A percentile compares a stretch with the other conserved stretches of the same genome.
phyloP scores from a whole-genome alignment of 2,329 filamentous ascomycete species.

The Cladosporium velox region DNA sequence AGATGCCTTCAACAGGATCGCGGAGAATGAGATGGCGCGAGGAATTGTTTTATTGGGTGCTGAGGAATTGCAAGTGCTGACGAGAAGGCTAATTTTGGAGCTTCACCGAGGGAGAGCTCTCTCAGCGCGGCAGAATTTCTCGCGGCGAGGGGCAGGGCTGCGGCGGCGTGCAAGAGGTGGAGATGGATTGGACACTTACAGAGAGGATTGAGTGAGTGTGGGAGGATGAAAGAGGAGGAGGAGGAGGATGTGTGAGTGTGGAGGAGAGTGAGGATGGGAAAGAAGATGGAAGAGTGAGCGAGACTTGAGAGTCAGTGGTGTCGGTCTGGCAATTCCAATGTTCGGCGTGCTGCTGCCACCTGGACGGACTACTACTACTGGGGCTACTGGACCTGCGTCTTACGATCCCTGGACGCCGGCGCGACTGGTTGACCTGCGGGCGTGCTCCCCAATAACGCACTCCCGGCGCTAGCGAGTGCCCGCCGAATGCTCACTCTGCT shows the following conservation, averaged over 20 bases:
- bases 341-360: conserved; percentile 7
- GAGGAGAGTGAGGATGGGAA: conserved; percentile 2
- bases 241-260: conserved; percentile 18
- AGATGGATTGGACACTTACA: conserved; percentile 12
- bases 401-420: conserved; percentile 16
- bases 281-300: neutral
- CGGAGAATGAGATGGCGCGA: neutral
- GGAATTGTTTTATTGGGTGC: neutral
- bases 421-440: conserved; percentile 17
- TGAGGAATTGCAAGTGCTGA: conserved; percentile 18
- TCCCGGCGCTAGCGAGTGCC: conserved; percentile 15
- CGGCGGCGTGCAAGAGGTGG: neutral
- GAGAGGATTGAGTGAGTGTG: neutral
- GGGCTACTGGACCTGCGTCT: conserved; percentile 9
- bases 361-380: neutral
- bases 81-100: conserved; percentile 22
- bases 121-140: conserved; percentile 22
- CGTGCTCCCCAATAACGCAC: conserved; percentile 12
- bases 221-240: conserved; percentile 5
- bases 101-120: conserved; percentile 18
- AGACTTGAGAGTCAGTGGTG: neutral
- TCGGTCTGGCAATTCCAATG: conserved; percentile 5
- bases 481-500: neutral
- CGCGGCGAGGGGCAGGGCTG: conserved; percentile 4
- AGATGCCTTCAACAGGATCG: conserved; percentile 17